A percentile compares a stretch with the other conserved stretches of the same genome.
Conservation (phyloP, 2,329 filamentous ascomycete species). For the Cercospora zeina region DNA sequence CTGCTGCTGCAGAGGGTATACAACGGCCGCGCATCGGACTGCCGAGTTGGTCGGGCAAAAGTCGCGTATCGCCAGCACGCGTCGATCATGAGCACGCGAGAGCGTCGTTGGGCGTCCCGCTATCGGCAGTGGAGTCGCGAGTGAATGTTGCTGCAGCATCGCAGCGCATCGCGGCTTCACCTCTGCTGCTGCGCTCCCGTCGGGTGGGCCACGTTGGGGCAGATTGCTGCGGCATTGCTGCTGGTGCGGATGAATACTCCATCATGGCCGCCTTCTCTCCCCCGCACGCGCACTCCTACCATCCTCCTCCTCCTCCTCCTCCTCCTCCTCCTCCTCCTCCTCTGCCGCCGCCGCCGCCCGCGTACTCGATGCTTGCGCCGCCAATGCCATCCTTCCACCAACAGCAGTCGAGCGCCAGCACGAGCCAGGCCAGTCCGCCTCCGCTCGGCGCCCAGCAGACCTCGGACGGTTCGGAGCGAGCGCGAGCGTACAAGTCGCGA, state of each 20-base stretch:
- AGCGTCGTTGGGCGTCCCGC: conserved; percentile 10
- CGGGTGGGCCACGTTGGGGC: conserved; percentile 13
- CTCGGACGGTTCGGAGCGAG: conserved; percentile 32
- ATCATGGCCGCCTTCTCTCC: conserved; percentile 9
- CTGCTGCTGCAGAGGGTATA: background rate
- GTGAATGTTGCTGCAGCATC: conserved; percentile 11
- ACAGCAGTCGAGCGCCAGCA: conserved; percentile 19
- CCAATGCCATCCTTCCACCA: conserved; percentile 28
- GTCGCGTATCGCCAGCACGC: conserved; percentile 5
- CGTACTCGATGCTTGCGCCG: conserved; percentile 22
- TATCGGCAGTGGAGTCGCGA: conserved; percentile 20
- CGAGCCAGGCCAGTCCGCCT: conserved; percentile 17
- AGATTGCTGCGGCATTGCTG: background rate
- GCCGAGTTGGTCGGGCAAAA: conserved; percentile 3
- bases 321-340: conserved; percentile 12
- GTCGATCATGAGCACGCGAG: conserved; percentile 18
- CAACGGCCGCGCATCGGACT: conserved; percentile 12
- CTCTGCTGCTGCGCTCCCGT: background rate
- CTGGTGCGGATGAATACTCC: background rate
- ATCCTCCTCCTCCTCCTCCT: conserved; percentile 12
- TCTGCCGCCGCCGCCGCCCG: conserved; percentile 18
- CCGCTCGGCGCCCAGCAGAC: conserved; percentile 12
- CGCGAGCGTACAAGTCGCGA: conserved; percentile 42
- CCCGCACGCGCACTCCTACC: background rate
- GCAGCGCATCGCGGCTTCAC: conserved; percentile 16